These are phyloP conservation scores for Shiraia bambusicola DNA, from an alignment of 2,329 filamentous ascomycete genomes.

Conservation along the genomic window DNA sequence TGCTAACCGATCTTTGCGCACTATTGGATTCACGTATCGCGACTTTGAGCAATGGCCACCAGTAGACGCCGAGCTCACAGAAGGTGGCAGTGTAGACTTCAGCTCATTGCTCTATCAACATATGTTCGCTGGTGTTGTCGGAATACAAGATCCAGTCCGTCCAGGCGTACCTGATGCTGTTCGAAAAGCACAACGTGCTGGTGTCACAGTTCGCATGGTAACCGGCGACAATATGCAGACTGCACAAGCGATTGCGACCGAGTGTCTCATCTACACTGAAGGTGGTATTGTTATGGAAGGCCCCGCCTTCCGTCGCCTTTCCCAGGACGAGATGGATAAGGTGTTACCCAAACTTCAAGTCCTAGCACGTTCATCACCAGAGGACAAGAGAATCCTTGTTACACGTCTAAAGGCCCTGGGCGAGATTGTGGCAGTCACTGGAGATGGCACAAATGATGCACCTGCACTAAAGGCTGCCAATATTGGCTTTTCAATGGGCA, in stretches of 20 bases:
- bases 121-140: conserved; percentile 86
- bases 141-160: conserved; percentile 92
- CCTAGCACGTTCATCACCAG: conserved; percentile 94
- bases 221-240: conserved; percentile 97
- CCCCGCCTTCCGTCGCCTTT: conserved; percentile 84
- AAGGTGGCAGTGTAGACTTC: conserved; percentile 25
- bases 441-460: conserved; percentile 96
- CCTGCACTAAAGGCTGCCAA: conserved; percentile 96
- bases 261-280: conserved; percentile 85
- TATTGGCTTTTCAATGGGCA: conserved; percentile 94
- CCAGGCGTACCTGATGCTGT: conserved; percentile 86
- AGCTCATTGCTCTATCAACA: conserved; percentile 45
- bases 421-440: conserved; percentile 96
- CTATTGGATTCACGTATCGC: conserved; percentile 46
- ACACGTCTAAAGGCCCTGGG: conserved; percentile 86
- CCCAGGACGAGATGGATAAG: conserved; percentile 72
- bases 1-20: conserved; percentile 45
- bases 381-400: conserved; percentile 92
- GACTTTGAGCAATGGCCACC: conserved; percentile 45
- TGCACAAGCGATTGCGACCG: conserved; percentile 91
- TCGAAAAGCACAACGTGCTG: conserved; percentile 81
- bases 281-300: conserved; percentile 80
- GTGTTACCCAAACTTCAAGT: conserved; percentile 80
- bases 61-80: conserved; percentile 15
- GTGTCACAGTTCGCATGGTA: conserved; percentile 94